Percentiles rank a stretch among this genome's conserved stretches.
Conservation (phyloP, 2,329 filamentous ascomycete species). For the Venturia nashicola region DNA sequence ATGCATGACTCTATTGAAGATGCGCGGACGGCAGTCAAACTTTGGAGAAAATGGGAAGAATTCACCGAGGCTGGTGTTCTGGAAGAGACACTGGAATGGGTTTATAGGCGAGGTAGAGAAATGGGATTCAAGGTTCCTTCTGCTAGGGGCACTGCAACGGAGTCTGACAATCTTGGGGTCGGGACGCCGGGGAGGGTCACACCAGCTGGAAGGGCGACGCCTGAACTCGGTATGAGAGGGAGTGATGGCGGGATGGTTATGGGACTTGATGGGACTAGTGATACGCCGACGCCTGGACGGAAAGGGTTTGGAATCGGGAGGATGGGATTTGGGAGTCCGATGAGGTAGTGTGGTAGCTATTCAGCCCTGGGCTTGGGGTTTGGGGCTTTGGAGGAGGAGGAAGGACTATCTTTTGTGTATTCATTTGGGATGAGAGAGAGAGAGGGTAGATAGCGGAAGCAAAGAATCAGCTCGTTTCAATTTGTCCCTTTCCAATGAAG, state of each 20-base stretch:
- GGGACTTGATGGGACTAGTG: conserved; percentile 15
- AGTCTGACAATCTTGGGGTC: neutral
- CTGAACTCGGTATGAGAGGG: conserved; percentile 9
- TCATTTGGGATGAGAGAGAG: neutral
- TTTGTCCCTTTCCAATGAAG: too few relatives aligned
- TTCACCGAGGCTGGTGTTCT: conserved; percentile 77
- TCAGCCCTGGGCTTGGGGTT: neutral
- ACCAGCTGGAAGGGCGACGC: conserved; percentile 2
- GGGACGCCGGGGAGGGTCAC: neutral
- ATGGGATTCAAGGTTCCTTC: conserved; percentile 26
- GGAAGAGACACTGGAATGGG: conserved; percentile 72
- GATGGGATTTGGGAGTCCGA: conserved; percentile 21
- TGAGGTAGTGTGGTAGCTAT: conserved; percentile 14
- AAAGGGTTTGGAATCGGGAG: conserved; percentile 14
- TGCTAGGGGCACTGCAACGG: conserved; percentile 1
- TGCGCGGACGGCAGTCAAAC: conserved; percentile 74
- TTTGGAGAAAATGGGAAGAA: conserved; percentile 84
- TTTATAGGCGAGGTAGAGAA: conserved; percentile 57
- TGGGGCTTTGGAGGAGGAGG: neutral
- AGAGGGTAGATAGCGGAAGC: too few relatives aligned
- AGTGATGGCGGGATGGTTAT: conserved; percentile 11
- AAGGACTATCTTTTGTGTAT: neutral
- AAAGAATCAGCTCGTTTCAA: neutral
- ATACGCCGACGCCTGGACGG: conserved; percentile 21
- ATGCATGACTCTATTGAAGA: conserved; percentile 95